Conservation (phyloP, 352 stramenopile genomes). For the Phytophthora podocarpi region DNA sequence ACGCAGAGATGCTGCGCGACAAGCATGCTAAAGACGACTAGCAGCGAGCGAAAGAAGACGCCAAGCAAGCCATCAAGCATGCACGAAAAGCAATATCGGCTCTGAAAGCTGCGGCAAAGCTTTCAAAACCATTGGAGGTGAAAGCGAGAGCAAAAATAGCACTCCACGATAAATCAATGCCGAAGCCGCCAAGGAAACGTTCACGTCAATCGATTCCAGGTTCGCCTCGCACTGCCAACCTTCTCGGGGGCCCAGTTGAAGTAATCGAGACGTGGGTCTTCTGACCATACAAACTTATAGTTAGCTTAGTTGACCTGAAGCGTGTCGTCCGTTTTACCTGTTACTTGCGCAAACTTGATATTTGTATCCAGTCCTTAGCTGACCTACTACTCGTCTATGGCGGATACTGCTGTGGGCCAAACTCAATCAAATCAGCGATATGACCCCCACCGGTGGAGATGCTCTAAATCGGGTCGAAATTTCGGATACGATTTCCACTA, state of each 20-base stretch:
- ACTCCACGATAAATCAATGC: no score
- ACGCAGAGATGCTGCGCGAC: background rate
- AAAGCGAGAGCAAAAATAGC: no score
- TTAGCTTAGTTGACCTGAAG: background rate
- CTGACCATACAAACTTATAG: background rate
- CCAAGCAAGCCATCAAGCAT: background rate
- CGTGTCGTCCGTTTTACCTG: background rate
- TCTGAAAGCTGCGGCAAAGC: background rate
- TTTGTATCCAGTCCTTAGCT: no score
- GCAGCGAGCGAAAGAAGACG: background rate
- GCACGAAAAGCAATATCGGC: no score
- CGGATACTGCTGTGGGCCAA: no score
- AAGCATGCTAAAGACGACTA: background rate
- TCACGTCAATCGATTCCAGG: background rate
- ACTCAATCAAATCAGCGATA: no score
- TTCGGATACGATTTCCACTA: no score
- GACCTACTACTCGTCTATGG: background rate
- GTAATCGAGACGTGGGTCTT: background rate
- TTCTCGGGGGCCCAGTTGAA: no score
- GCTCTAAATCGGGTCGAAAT: no score
- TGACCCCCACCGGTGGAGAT: no score
- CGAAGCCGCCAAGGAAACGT: no score
- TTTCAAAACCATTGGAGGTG: background rate
- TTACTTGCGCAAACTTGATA: background rate
- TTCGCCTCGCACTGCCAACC: no score